Conservation (phyloP, 2,329 filamentous ascomycete genomes). For the Clarireedia homoeocarpa region DNA sequence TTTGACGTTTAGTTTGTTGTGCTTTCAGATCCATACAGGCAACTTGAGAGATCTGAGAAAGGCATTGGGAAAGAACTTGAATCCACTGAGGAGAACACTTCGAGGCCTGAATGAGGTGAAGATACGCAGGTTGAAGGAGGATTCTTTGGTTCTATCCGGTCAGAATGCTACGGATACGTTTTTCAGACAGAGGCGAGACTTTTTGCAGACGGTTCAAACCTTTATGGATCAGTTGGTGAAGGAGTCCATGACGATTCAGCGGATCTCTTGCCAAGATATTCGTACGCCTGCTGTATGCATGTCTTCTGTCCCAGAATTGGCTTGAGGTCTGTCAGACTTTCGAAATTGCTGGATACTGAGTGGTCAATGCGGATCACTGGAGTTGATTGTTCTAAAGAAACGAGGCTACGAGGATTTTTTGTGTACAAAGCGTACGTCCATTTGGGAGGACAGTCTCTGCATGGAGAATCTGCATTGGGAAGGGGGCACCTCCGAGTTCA, state of each 20-base stretch:
- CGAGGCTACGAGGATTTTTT: no score
- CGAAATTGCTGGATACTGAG: no score
- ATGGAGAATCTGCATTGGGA: no score
- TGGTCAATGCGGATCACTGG: no score
- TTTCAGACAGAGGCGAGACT: constrained; percentile 2
- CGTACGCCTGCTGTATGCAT: neutral
- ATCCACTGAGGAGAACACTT: constrained; percentile 5
- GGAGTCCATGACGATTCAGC: neutral
- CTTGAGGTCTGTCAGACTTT: no score
- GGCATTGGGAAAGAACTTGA: constrained; percentile 4
- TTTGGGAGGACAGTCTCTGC: no score
- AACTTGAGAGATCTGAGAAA: constrained; percentile 3
- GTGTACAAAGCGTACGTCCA: no score
- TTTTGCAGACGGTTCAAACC: constrained; percentile 1
- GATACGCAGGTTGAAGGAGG: neutral
- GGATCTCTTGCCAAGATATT: neutral
- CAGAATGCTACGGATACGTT: neutral
- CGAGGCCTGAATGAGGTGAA: constrained; percentile 1
- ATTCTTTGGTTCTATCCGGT: neutral
- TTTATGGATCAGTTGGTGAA: constrained; percentile 7
- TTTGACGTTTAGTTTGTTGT: constrained; percentile 5
- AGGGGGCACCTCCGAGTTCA: no score
- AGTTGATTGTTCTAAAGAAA: no score
- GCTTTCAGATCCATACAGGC: constrained; percentile 1
- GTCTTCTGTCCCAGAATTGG: neutral